These are phyloP conservation scores for Epichloe sibirici DNA, from an alignment of 2,329 filamentous ascomycete genomes.

Conservation along the genomic window DNA sequence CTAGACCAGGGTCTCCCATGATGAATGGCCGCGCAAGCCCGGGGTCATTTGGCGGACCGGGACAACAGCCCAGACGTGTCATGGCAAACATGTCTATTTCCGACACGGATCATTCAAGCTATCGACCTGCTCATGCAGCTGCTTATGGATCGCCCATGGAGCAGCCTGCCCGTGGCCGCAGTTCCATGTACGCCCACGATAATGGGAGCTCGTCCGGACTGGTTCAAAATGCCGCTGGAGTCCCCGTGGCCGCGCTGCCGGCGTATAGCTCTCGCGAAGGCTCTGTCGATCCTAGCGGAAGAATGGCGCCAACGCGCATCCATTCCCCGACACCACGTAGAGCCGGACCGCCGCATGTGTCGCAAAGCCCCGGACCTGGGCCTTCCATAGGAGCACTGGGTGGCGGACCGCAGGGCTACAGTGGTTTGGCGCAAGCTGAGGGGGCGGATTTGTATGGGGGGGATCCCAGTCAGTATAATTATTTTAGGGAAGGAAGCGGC, in stretches of 20 bases:
- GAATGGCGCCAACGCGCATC: conserved; percentile 13
- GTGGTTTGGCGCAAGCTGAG: conserved; percentile 43
- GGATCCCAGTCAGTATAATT: conserved; percentile 43
- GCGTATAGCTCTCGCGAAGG: conserved; percentile 10
- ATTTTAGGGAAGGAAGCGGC: conserved; percentile 33
- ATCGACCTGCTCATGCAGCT: conserved; percentile 11
- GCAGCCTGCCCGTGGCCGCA: conserved; percentile 24
- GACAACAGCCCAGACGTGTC: conserved; percentile 15
- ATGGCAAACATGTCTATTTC: conserved; percentile 8
- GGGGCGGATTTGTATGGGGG: conserved; percentile 20
- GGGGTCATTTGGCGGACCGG: conserved; percentile 22
- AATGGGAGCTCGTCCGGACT: conserved; percentile 44
- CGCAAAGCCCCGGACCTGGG: conserved; percentile 18
- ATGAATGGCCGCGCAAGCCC: conserved; percentile 11
- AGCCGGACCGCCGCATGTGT: neutral
- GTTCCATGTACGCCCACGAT: conserved; percentile 35
- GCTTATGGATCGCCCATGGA: conserved; percentile 8
- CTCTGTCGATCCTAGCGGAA: conserved; percentile 13
- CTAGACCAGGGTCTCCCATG: conserved; percentile 38
- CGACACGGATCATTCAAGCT: conserved; percentile 16
- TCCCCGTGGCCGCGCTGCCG: conserved; percentile 29
- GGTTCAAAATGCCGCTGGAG: conserved; percentile 39
- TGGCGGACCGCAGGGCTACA: conserved; percentile 47
- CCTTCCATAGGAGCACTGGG: conserved; percentile 40
- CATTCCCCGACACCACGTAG: conserved; percentile 6